Evolutionary conservation across 345 rosid genomes (phyloP), one percentile per base, ranked within the genome.

Genomic region (Eucalyptus regnans): DNA sequence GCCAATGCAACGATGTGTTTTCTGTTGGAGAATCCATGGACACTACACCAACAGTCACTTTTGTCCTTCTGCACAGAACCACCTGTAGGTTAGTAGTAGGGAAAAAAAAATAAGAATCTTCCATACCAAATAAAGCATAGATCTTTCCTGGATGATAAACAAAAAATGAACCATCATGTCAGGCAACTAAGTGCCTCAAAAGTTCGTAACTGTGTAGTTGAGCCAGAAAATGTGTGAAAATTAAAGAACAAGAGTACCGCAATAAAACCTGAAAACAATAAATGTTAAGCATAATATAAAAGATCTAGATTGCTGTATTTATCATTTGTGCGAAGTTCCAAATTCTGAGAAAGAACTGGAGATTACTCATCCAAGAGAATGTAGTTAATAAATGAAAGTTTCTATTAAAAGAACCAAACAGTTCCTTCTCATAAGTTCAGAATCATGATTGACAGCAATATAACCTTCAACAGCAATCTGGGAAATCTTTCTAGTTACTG

Each of bases 1-100:
- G 97, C 31, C 94, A 93, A 89, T 94, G 98, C 93, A 97, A 87
- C 20, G 96, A 97, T 52, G 97, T 94, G 93, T 92, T 97, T 90
- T 96, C 98, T 52, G 93, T 91, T 91, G 92, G 98, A 13, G 96
- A 88, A 89, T 94, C 96, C 98, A 96, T 95, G 60, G 37, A 48
- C 20, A 1, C 23, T 48, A 71, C 7, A 71, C 6, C 22, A 37
- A 71, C 27, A 18, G 83, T 71, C 46, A 37, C 27, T 37, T 71
- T 43, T 37, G 83, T 71, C 83, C 83, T 71, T 9, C 22, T 18
- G 83, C 46, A 37, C 13, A 3, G 46, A 71, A 71, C 43, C 83
- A 18, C 46, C 46, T 37, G 83, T 9, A 37, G 83, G 83, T 18
- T 18, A 71, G 43, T 71, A 71, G n/a, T n/a, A n/a, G n/a, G 12